A percentile compares a stretch with the other conserved stretches of the same genome.
phyloP scores from a whole-genome alignment of 352 stramenopile species.

The Phytophthora cajani region DNA sequence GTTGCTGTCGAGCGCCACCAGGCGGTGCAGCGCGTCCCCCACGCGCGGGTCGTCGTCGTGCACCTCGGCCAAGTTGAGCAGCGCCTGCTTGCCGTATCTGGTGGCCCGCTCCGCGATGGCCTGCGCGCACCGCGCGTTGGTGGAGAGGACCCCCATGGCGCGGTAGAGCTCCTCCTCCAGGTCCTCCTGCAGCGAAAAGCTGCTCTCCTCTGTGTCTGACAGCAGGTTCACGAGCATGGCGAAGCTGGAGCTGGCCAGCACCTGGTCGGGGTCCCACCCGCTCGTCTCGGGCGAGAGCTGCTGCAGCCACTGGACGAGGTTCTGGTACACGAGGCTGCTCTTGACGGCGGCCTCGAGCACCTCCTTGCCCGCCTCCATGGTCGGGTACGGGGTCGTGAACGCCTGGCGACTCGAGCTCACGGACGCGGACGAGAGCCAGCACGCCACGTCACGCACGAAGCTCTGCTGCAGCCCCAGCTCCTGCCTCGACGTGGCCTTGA shows the following conservation, averaged over 20 bases:
- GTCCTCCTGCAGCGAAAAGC: constrained; percentile 45
- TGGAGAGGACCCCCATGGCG: constrained; percentile 56
- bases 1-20: constrained; percentile 54
- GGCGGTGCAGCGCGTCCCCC: constrained; percentile 53
- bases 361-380: constrained; percentile 23
- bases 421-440: constrained; percentile 67
- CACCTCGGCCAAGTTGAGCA: constrained; percentile 59
- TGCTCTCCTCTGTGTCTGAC: constrained; percentile 25
- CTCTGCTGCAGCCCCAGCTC: constrained; percentile 78
- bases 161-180: constrained; percentile 58
- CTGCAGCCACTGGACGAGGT: constrained; percentile 54
- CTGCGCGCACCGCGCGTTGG: constrained; percentile 58
- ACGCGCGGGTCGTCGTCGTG: constrained; percentile 69
- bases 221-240: constrained; percentile 67
- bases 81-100: constrained; percentile 71
- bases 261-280: constrained; percentile 50
- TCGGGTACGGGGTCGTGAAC: constrained; percentile 40
- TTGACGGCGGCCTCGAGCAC: constrained; percentile 22
- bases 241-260: constrained; percentile 71
- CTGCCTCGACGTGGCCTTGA: constrained; percentile 54
- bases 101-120: constrained; percentile 69
- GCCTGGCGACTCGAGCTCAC: constrained; percentile 64
- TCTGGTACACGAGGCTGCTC: constrained; percentile 45
- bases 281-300: constrained; percentile 40
- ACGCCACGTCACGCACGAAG: constrained; percentile 67